Conservation (phyloP, 1,284 basidiomycete species). For the Trametes polyzona region DNA sequence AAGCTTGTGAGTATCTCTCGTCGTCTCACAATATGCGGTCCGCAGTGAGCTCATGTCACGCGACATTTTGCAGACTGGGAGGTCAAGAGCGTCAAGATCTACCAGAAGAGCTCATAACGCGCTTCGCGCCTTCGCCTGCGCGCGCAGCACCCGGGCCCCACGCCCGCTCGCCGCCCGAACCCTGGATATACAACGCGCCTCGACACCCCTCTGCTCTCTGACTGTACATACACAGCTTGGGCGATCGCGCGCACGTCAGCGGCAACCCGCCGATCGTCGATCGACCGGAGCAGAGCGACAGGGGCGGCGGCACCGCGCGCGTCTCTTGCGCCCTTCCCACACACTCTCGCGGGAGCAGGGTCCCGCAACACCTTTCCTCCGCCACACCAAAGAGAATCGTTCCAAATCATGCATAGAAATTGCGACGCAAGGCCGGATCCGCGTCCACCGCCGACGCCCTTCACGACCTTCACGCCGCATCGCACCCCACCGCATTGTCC, state of each 20-base stretch:
- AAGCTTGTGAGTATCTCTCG: slow-evolving; percentile 70
- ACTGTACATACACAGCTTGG: background rate
- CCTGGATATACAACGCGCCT: slow-evolving; percentile 12
- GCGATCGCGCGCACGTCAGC: background rate
- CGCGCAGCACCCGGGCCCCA: background rate
- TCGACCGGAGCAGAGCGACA: background rate
- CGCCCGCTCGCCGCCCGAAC: background rate
- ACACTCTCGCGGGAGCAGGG: too few species aligned
- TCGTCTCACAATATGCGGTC: background rate
- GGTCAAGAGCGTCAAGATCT: slow-evolving; percentile 71
- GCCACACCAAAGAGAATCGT: background rate
- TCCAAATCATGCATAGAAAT: background rate
- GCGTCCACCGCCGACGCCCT: background rate
- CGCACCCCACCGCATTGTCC: background rate
- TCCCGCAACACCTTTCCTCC: too few species aligned
- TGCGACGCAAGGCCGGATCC: slow-evolving; percentile 6
- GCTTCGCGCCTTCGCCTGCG: background rate
- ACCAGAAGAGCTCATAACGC: slow-evolving; percentile 43
- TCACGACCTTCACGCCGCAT: slow-evolving; percentile 1
- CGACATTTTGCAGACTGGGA: slow-evolving; percentile 65
- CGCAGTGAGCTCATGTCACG: slow-evolving; percentile 9
- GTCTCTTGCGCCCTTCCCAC: too few species aligned
- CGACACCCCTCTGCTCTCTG: background rate
- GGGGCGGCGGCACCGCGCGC: background rate
- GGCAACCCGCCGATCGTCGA: slow-evolving; percentile 5